A percentile compares a stretch with the other conserved stretches of the same genome.
phyloP scores from a whole-genome alignment of 129 eudicot genomes.

The Flaveria ramosissima region DNA sequence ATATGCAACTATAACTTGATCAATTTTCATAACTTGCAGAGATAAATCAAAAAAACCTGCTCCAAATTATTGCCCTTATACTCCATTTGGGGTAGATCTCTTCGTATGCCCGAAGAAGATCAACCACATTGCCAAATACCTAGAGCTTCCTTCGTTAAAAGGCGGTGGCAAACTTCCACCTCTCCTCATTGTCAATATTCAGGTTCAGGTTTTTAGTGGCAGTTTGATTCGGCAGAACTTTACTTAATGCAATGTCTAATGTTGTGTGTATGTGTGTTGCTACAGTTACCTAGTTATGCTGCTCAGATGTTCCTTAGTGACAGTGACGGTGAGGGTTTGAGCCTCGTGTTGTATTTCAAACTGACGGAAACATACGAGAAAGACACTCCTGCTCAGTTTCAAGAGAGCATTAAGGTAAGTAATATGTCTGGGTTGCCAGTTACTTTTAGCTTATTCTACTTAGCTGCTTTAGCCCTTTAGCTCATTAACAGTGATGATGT shows the following conservation, averaged over 20 bases:
- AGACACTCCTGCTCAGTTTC: slow-evolving; percentile 55
- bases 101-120: slow-evolving; percentile 70
- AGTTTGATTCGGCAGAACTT: not conserved
- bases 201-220: slow-evolving; percentile 42
- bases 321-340: slow-evolving; percentile 84
- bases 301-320: slow-evolving; percentile 84
- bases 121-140: slow-evolving; percentile 80
- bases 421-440: not conserved
- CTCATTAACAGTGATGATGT: not conserved
- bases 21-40: slow-evolving; percentile 45
- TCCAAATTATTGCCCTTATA: slow-evolving; percentile 65
- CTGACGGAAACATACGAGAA: slow-evolving; percentile 59
- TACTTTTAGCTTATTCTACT: not conserved
- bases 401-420: slow-evolving; percentile 71
- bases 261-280: slow-evolving; percentile 4
- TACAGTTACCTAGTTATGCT: slow-evolving; percentile 83
- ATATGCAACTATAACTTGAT: not conserved
- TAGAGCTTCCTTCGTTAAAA: slow-evolving; percentile 74
- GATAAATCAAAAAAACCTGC: slow-evolving; percentile 86
- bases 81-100: slow-evolving; percentile 80
- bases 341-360: slow-evolving; percentile 82
- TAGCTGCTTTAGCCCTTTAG: not conserved
- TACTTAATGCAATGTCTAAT: slow-evolving; percentile 7
- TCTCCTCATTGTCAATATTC: slow-evolving; percentile 83
- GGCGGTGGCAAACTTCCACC: slow-evolving; percentile 58